Conservation (phyloP, 2,329 filamentous ascomycete genomes). For the Aureobasidium sp. region DNA sequence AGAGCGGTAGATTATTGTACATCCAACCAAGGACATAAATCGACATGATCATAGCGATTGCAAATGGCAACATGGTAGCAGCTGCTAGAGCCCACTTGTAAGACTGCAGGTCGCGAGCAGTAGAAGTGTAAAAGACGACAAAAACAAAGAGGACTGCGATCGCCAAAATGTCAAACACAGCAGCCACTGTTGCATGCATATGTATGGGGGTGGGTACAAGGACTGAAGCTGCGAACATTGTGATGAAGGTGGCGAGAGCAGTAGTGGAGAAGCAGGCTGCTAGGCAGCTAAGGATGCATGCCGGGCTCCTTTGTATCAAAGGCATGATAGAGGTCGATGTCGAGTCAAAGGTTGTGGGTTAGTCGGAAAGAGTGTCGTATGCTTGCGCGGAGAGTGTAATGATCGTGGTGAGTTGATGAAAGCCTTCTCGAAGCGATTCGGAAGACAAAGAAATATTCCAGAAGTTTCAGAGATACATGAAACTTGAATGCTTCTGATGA, state of each 20-base stretch:
- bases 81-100: slow-evolving; percentile 1
- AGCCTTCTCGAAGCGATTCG: background rate
- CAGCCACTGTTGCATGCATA: slow-evolving; percentile 14
- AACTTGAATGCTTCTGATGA: background rate
- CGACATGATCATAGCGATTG: slow-evolving; percentile 17
- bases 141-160: slow-evolving; percentile 13
- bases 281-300: slow-evolving; percentile 9
- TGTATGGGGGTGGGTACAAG: background rate
- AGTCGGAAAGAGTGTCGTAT: background rate
- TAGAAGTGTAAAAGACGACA: slow-evolving; percentile 8
- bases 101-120: background rate
- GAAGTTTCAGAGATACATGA: background rate
- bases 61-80: slow-evolving; percentile 8
- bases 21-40: slow-evolving; percentile 17
- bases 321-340: background rate
- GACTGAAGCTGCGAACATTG: slow-evolving; percentile 13
- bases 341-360: background rate
- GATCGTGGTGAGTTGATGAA: background rate
- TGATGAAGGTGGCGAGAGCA: slow-evolving; percentile 3
- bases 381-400: background rate
- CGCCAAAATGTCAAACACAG: slow-evolving; percentile 15
- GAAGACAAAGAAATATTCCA: background rate
- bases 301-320: background rate
- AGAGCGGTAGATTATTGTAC: background rate
- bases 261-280: slow-evolving; percentile 7